Base-by-base conservation (phyloP, 1,284 basidiomycete genomes). In the Sphaerobolus stellatus region DNA sequence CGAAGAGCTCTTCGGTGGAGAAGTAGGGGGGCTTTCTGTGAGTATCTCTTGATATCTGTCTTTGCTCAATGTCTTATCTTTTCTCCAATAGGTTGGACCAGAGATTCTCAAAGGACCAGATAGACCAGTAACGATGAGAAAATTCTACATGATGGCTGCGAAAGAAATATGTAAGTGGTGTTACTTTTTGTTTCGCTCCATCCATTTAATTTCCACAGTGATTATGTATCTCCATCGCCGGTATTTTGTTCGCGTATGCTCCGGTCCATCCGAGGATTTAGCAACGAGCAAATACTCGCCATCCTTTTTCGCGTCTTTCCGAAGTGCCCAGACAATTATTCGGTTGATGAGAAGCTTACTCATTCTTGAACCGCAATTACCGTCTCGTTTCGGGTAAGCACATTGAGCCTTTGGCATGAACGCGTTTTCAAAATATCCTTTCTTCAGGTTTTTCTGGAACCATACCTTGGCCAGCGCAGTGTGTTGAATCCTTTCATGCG, bases 381-480 rank as follows among this genome's bases (percentile, higher is more conserved):
- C 52, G 11, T 40, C 24, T 47, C 45, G 46, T 14, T 54, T 48
- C 14, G 47, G 52, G 45, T 54, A 25, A 20, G 31, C 31, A 14
- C 11, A n/a, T 13, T 16, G 20, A 31, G 13, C 22, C 8, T 29
- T 20, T 31, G 11, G 9, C 18, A 28, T 47, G 13, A 18, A 24
- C 18, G 16, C 4, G 28, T 50, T 16, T 20, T 16, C 24, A 27
- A 33, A 3, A 18, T 25, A 24, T 47, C 22, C 25, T 7, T 34
- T 20, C n/a, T n/a, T 11, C 27, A 54, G 45, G 52, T 38, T 38
- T 34, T 54, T 48, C 28, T 54, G 46, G 52, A 38, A 28, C 8
- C 52, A 54, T 28, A 38, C 31, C 6, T 36, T 54, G 13, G 52
- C 52, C 3, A 48, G 31, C 22, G 45, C 52, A 13, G 43, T 52